A percentile compares a stretch with the other conserved stretches of the same genome.
phyloP scores from a whole-genome alignment of 805 yeast genomes.

The Candida nitratophila region DNA sequence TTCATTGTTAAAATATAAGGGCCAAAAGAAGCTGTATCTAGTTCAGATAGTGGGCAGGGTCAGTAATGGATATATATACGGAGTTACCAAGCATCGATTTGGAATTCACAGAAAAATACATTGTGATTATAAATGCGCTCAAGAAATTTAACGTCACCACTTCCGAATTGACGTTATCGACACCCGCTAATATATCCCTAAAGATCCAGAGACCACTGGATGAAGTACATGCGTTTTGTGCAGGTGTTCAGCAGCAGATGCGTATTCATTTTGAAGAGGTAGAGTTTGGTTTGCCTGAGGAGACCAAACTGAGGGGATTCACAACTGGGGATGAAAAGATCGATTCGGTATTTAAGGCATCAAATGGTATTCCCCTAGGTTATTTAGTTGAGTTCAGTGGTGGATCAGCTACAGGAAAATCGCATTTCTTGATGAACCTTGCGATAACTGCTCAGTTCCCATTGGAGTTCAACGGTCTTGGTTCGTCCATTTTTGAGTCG shows the following conservation, averaged over 20 bases:
- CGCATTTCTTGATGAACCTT: constrained; percentile 69
- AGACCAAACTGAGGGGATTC: constrained; percentile 17
- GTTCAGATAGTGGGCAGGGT: background rate
- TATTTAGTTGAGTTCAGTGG: constrained; percentile 74
- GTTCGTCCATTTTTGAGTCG: constrained; percentile 18
- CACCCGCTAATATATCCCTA: constrained; percentile 27
- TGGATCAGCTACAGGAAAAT: constrained; percentile 79
- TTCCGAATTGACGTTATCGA: constrained; percentile 33
- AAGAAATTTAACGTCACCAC: constrained; percentile 21
- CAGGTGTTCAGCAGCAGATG: background rate
- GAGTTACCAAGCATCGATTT: background rate
- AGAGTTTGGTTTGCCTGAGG: background rate
- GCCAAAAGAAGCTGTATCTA: too few relatives aligned
- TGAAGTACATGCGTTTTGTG: constrained; percentile 20
- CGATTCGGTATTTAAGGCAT: constrained; percentile 43
- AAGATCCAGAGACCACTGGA: constrained; percentile 25
- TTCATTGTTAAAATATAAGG: too few relatives aligned
- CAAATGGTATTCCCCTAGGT: constrained; percentile 45
- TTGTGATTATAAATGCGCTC: background rate
- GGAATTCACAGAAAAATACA: background rate
- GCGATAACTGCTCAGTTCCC: constrained; percentile 53
- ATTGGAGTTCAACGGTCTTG: constrained; percentile 38
- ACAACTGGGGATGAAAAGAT: constrained; percentile 47
- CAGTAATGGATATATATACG: background rate
- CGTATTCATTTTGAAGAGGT: background rate